phyloP scores from a whole-genome alignment of 2,329 filamentous ascomycete species.

The Colletotrichum tabaci region DNA sequence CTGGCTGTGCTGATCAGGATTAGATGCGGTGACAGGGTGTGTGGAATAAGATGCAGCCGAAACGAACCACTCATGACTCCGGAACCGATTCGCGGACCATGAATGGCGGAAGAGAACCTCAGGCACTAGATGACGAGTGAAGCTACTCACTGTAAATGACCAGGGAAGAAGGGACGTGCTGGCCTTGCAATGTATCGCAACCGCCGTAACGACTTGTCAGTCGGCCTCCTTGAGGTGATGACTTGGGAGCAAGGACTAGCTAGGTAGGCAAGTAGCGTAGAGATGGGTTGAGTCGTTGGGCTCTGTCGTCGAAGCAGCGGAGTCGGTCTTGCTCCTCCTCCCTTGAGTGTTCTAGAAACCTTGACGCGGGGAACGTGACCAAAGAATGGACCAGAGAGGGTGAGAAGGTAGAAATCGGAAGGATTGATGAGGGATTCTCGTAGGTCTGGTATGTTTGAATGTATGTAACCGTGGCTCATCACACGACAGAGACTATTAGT shows the following conservation, averaged over 20 bases:
- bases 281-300: slow-evolving; percentile 6
- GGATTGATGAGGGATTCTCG: slow-evolving; percentile 27
- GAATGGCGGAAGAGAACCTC: slow-evolving; percentile 30
- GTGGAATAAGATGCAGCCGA: slow-evolving; percentile 38
- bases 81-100: slow-evolving; percentile 18
- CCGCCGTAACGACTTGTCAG: background rate
- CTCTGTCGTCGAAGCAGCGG: background rate
- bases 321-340: background rate
- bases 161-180: background rate
- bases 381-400: slow-evolving; percentile 13
- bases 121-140: slow-evolving; percentile 28
- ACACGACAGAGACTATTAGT: slow-evolving; percentile 24
- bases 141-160: slow-evolving; percentile 14
- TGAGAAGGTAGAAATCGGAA: slow-evolving; percentile 31
- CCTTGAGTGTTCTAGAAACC: slow-evolving; percentile 19
- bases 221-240: background rate
- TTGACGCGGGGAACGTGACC: slow-evolving; percentile 6
- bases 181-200: background rate
- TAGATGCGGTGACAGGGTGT: slow-evolving; percentile 34
- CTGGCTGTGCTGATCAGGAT: slow-evolving; percentile 28
- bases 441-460: slow-evolving; percentile 24
- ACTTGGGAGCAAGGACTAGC: background rate
- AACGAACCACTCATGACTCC: slow-evolving; percentile 36
- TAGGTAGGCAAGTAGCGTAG: background rate
- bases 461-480: slow-evolving; percentile 34